Base-by-base conservation (phyloP, 805 yeast genomes). In the Candida cerambycidarum region DNA sequence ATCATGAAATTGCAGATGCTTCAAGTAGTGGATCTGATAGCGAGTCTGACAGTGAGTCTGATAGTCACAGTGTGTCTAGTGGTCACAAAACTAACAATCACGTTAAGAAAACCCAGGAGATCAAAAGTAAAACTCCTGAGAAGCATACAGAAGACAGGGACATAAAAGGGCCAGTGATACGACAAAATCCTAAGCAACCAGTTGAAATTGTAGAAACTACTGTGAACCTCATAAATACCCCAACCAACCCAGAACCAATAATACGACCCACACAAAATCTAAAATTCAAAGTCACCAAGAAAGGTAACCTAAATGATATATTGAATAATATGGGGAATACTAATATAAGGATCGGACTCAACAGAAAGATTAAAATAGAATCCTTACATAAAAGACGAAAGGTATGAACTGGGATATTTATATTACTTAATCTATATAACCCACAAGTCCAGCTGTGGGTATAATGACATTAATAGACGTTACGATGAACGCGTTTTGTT, bases 321-420 rank as follows among this genome's bases (percentile, higher is more conserved):
- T 25, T 47, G n/a, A 28, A 35, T 7, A 47, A 43, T 21, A 33
- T 47, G 21, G 42, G 39, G 10, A 29, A 42, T 8, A 28, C 41
- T 9, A 32, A 29, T 6, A 9, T 30, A 12, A 39, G 19, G 25
- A 32, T 44, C 5, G 53, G 53, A 8, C 41, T 49, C n/a, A 49
- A 31, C 19, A 39, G 32, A 30, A 44, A 21, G 8, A 15, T 21
- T 14, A 46, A 37, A 32, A 44, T 49, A 3, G 53, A 49, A 19
- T 42, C 53, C 15, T 37, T 49, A 31, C 53, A 49, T 41, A 42
- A 27, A 14, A 37, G 19, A 34, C 38, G 38, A 5, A 34, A 34
- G 13, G 27, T 34, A 21, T 34, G 21, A 21, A 21, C 25, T 7
- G 10, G 10, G 5, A 25, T 4, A 34, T 13, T 21, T 32, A 32